Percentiles rank a stretch among this genome's conserved stretches.
These are phyloP conservation scores for Aristolochia fimbriata DNA, from an alignment of 164 flowering plant genomes.

Conservation along the genomic window DNA sequence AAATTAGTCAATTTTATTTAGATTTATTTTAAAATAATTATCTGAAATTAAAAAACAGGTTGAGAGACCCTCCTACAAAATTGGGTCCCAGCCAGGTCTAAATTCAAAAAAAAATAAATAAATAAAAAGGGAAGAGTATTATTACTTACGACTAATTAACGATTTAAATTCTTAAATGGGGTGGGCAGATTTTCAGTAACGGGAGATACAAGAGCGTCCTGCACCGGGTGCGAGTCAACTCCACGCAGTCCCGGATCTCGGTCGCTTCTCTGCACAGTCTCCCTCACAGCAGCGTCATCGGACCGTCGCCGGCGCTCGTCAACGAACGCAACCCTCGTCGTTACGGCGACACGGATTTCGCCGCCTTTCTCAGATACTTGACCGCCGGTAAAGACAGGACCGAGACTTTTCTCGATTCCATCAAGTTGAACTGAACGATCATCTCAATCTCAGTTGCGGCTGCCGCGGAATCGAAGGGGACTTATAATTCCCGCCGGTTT, in stretches of 20 bases:
- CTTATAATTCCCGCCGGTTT: too few species aligned
- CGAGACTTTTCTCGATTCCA: constrained; percentile 62
- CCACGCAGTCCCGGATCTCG: constrained; percentile 39
- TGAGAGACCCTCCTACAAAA: too few species aligned
- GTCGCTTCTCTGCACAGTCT: constrained; percentile 73
- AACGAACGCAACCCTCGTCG: constrained; percentile 41
- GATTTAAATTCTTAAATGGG: not conserved
- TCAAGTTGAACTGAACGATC: constrained; percentile 27
- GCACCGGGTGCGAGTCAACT: constrained; percentile 63
- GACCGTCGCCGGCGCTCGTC: constrained; percentile 46
- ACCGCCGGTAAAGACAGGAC: constrained; percentile 48
- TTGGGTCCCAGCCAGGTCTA: too few species aligned
- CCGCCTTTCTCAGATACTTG: constrained; percentile 44
- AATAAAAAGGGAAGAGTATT: not conserved
- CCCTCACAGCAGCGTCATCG: constrained; percentile 27
- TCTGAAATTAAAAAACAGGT: too few species aligned
- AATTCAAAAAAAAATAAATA: too few species aligned
- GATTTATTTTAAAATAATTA: too few species aligned
- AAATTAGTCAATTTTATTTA: too few species aligned
- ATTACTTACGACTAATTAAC: too few species aligned
- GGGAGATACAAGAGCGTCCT: constrained; percentile 81
- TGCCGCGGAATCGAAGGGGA: too few species aligned
- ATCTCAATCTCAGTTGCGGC: too few species aligned
- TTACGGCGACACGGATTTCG: constrained; percentile 63
- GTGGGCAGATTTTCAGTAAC: constrained; percentile 71